phyloP scores from a whole-genome alignment of 768 basidiomycete species.

The Stropharia rugosoannulata region DNA sequence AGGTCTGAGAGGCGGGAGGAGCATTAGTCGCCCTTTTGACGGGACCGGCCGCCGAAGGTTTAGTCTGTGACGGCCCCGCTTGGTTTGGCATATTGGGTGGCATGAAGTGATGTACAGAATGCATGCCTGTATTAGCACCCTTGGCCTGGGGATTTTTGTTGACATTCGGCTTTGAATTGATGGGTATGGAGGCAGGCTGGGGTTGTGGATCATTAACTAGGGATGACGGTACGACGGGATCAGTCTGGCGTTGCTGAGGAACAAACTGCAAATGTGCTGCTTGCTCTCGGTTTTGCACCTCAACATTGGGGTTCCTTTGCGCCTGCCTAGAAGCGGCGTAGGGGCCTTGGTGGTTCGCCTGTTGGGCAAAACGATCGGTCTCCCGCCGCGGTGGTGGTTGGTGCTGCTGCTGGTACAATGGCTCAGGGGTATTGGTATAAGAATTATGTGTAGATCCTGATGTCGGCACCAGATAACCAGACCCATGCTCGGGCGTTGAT shows the following conservation, averaged over 20 bases:
- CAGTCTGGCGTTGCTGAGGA: conserved; percentile 9
- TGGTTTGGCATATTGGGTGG: not conserved
- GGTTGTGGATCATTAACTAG: conserved; percentile 6
- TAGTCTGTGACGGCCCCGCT: conserved; percentile 9
- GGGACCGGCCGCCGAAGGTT: not conserved
- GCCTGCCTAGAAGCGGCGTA: not conserved
- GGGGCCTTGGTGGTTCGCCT: conserved; percentile 1
- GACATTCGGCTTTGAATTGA: conserved; percentile 15
- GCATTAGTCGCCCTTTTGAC: conserved; percentile 1
- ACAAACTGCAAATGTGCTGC: conserved; percentile 8
- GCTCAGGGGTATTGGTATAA: conserved; percentile 27
- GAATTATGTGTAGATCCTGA: conserved; percentile 26
- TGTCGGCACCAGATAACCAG: conserved; percentile 18
- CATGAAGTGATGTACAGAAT: conserved; percentile 3
- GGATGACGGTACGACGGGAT: conserved; percentile 12
- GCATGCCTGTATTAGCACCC: not conserved
- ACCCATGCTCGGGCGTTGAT: conserved; percentile 20
- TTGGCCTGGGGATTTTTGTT: conserved; percentile 5
- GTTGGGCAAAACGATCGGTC: conserved; percentile 1
- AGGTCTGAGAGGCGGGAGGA: not conserved
- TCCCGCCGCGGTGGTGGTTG: not conserved
- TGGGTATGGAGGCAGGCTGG: conserved; percentile 14
- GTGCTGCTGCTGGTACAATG: conserved; percentile 26
- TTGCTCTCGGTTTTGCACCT: conserved; percentile 1
- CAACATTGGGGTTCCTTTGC: not conserved